These are phyloP conservation scores for Kalmanozyma brasiliensis DNA, from an alignment of 1,284 basidiomycete genomes.

Conservation along the genomic window DNA sequence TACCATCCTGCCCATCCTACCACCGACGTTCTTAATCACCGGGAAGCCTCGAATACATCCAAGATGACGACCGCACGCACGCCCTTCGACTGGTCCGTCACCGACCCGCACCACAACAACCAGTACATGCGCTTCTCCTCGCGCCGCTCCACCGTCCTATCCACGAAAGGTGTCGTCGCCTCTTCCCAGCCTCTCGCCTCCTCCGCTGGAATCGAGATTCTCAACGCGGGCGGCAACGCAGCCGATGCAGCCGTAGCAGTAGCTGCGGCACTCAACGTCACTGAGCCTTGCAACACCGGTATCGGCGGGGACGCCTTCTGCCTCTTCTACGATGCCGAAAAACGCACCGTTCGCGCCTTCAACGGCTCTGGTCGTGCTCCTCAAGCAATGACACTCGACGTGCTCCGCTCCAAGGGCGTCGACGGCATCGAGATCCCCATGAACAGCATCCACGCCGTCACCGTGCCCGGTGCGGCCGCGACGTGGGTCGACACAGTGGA, in stretches of 20 bases:
- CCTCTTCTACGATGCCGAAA: constrained; percentile 85
- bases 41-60: too few relatives aligned
- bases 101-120: constrained; percentile 38
- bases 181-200: constrained; percentile 90
- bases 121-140: constrained; percentile 49
- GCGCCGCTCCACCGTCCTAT: constrained; percentile 60
- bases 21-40: neutral
- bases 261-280: constrained; percentile 84
- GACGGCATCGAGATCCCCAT: constrained; percentile 71
- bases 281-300: constrained; percentile 69
- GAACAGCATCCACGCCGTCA: constrained; percentile 79
- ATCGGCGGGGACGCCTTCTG: constrained; percentile 85
- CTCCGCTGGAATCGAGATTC: constrained; percentile 86
- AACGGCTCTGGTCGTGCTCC: constrained; percentile 90
- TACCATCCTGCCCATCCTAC: neutral
- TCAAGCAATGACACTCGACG: constrained; percentile 75
- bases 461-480: constrained; percentile 91
- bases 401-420: constrained; percentile 78
- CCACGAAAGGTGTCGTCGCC: constrained; percentile 84
- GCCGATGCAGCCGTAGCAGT: constrained; percentile 75
- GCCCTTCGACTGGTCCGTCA: constrained; percentile 40
- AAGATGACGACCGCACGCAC: constrained; percentile 18
- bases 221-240: constrained; percentile 90
- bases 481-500: constrained; percentile 92
- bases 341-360: constrained; percentile 81